A percentile compares a stretch with the other conserved stretches of the same genome.
These are phyloP conservation scores for Saccharomyces pastorianus DNA, from an alignment of 1,139 yeast genomes.

Conservation along the genomic window DNA sequence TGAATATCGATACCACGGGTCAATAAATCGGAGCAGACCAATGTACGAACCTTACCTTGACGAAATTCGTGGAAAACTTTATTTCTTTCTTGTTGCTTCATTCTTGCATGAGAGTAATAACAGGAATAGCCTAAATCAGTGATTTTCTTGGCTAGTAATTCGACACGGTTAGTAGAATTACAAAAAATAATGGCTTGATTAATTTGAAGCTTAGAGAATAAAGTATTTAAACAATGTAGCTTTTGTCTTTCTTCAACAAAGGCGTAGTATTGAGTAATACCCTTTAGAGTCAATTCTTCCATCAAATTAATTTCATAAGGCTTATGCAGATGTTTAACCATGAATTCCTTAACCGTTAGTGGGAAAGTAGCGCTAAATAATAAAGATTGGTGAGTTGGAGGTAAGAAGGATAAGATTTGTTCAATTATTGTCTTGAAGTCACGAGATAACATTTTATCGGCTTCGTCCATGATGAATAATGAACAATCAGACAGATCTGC, in stretches of 20 bases:
- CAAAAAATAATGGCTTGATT: slow-evolving; percentile 95
- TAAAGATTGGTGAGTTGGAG: slow-evolving; percentile 71
- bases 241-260: slow-evolving; percentile 96
- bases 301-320: slow-evolving; percentile 94
- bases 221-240: slow-evolving; percentile 88
- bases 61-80: slow-evolving; percentile 97
- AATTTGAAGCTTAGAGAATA: slow-evolving; percentile 87
- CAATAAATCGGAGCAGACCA: slow-evolving; percentile 91
- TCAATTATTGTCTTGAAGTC: slow-evolving; percentile 86
- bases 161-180: slow-evolving; percentile 93
- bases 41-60: slow-evolving; percentile 94
- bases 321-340: slow-evolving; percentile 82
- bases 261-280: slow-evolving; percentile 95
- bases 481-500: slow-evolving; percentile 86
- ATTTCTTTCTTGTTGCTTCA: slow-evolving; percentile 97
- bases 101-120: slow-evolving; percentile 92
- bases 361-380: slow-evolving; percentile 96
- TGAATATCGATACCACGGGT: slow-evolving; percentile 99
- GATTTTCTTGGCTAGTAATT: slow-evolving; percentile 86
- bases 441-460: slow-evolving; percentile 89
- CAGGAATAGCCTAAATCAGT: slow-evolving; percentile 96
- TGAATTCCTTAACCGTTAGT: slow-evolving; percentile 80
- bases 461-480: slow-evolving; percentile 95
- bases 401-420: slow-evolving; percentile 78
- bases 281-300: slow-evolving; percentile 94